phyloP scores from a whole-genome alignment of 2,329 filamentous ascomycete species.

The Stachybotrys chlorohalonatus region DNA sequence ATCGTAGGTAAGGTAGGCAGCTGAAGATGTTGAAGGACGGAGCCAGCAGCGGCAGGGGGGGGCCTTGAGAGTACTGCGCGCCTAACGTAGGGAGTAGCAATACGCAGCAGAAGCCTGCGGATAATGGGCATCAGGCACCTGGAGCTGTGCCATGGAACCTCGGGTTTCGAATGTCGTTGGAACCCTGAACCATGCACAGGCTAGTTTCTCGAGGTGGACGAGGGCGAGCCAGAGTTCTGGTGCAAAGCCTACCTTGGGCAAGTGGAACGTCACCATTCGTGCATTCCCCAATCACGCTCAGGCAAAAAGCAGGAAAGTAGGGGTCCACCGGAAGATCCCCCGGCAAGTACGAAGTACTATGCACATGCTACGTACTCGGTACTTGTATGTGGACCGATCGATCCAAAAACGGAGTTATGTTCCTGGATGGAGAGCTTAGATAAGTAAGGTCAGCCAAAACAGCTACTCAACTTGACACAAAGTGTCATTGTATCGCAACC shows the following conservation, averaged over 20 bases:
- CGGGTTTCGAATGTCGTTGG: not conserved
- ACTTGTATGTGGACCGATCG: not conserved
- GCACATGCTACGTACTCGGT: no score
- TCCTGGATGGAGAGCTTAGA: no score
- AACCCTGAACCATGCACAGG: not conserved
- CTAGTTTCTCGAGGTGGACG: not conserved
- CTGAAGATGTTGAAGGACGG: not conserved
- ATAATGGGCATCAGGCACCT: not conserved
- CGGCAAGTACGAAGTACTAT: not conserved
- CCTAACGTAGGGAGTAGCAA: not conserved
- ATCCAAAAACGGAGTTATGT: not conserved
- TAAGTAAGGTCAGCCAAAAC: no score
- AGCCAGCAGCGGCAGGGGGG: not conserved
- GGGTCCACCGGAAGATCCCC: not conserved
- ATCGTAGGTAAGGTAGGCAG: not conserved
- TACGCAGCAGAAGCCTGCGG: not conserved
- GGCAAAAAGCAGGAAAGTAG: not conserved
- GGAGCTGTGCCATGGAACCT: not conserved
- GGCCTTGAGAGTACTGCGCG: not conserved
- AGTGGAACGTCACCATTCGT: no score
- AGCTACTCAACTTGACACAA: not conserved
- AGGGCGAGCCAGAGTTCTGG: no score
- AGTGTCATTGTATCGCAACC: not conserved
- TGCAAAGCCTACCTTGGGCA: no score
- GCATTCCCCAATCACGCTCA: not conserved